Base-by-base conservation (phyloP, 371 early-diverging fungal species). In the Apophysomyces ossiformis region DNA sequence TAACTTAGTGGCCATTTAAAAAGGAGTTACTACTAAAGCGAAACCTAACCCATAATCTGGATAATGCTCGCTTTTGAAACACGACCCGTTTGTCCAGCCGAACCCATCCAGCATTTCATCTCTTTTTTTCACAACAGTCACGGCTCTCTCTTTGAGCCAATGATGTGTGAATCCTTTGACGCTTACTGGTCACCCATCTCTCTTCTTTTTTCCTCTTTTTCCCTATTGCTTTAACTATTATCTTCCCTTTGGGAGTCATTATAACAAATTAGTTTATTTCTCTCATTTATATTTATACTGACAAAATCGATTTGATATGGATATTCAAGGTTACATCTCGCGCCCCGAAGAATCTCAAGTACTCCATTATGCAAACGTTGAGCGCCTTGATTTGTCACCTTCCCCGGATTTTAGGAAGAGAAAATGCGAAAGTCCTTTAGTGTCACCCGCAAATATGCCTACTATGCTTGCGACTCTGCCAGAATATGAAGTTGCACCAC, bases 291-390 rank as follows among this genome's bases (percentile, higher is more conserved):
- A 26, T 44, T 61, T 50, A 16, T 21, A 8, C 26, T 50, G 16
- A 21, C 2, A 32, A 32, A 50, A 18, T 18, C 21, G 9, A 1
- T 26, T 36, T 61, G 61, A 35, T 45, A 61, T 61, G 61, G 61
- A 61, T 46, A 44, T 61, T 46, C 61, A 61, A 61, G 61, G 61
- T 61, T 61, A 61, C 61, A 61, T 61, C 45, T 46, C 43, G 11
- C 39, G 46, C n/a, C 21, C 61, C 15, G 61, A 61, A 43, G 61
- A 36, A 9, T 43, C 61, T 15, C 43, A 61, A 61, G 61, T 61
- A 46, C 43, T 46, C 43, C 61, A 61, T 61, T 61, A 61, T 61
- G 61, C 61, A 61, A 46, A 61, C 43, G 45, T 46, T 7, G 37
- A 32, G 63, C 70, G 64, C 57, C 57, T 16, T 54, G 43, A 43